Evolutionary conservation across 768 basidiomycete species (phyloP), one percentile per base, ranked within the genome.

Genomic region (Dentipellis fragilis): DNA sequence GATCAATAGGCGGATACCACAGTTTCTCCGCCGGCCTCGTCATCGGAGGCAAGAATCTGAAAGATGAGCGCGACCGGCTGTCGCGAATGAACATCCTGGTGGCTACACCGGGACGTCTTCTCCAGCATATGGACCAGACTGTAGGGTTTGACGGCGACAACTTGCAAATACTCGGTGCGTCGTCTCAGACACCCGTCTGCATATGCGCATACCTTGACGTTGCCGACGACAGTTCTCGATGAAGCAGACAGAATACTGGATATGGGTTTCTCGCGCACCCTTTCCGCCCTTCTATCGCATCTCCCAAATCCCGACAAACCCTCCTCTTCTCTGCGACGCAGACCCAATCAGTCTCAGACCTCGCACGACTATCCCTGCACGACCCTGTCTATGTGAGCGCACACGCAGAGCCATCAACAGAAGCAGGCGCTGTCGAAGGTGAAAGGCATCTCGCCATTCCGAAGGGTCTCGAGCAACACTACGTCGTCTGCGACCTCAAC

Each of bases 41-140:
- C 16, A 99, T 99, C 45, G 95, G 95, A 6, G 95, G 95, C 47
- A 99, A 97, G 75, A 92, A 85, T 63, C 68, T 97, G 50, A 93
- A 93, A 66, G 93, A 95, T 58, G 95, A 99, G 68, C 76, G 82
- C 38, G 93, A 94, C 19, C 78, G 95, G 7, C 69, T 99, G 45
- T 78, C 85, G 10, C 79, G 90, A 42, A 98, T 98, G 93, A 99
- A 99, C 64, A 96, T 99, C 56, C 80, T 99, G n/a, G 90, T 99
- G 14, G 95, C 95, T 2, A 98, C 95, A 4, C 95, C 95, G 4
- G 95, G 95, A 22, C 80, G 95, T 47, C 74, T 99, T 45, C 73
- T 99, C 47, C 96, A 99, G 64, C 96, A 99, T 68, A 89, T 99
- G 87, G 96, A 98, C 67, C 93, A 97, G 69, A 98, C 96, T 3